Percentiles rank a stretch among this genome's conserved stretches.
Evolutionary conservation across 768 basidiomycete genomes (phyloP).

Genomic region (Cystobasidium onofrii): DNA sequence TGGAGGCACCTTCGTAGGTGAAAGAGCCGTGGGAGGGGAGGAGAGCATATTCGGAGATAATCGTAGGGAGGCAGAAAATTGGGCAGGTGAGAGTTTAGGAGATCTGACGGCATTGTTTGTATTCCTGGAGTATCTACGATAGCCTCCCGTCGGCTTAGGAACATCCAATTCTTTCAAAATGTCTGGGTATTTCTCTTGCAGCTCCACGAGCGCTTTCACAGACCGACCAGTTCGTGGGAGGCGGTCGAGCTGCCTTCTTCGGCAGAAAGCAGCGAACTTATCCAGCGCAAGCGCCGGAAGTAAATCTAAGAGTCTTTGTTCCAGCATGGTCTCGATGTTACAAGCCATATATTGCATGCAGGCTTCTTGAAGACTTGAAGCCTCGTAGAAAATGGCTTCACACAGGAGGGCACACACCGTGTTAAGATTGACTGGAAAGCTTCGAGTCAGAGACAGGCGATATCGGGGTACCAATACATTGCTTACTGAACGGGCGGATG

Average conservation of each 20-base stretch:
- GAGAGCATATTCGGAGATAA: neutral
- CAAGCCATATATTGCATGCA: slow-evolving; percentile 69
- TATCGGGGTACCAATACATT: neutral
- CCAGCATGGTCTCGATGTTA: slow-evolving; percentile 80
- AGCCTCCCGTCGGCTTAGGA: slow-evolving; percentile 39
- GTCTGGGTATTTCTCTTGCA: slow-evolving; percentile 57
- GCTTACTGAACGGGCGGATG: slow-evolving; percentile 48
- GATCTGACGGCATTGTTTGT: neutral
- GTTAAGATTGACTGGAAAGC: slow-evolving; percentile 56
- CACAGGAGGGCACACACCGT: slow-evolving; percentile 73
- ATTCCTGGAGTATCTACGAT: neutral
- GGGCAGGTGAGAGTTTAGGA: slow-evolving; percentile 12
- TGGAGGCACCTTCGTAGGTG: neutral
- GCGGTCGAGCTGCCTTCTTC: slow-evolving; percentile 57
- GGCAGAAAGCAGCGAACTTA: slow-evolving; percentile 58
- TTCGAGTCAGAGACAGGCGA: neutral
- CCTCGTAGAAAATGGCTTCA: slow-evolving; percentile 73
- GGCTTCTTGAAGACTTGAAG: slow-evolving; percentile 57
- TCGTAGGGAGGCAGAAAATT: neutral
- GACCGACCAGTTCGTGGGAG: slow-evolving; percentile 59
- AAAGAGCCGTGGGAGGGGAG: neutral
- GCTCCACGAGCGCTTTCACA: slow-evolving; percentile 51
- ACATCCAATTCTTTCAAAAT: slow-evolving; percentile 57
- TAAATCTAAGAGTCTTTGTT: slow-evolving; percentile 68
- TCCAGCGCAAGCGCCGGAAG: slow-evolving; percentile 59